Conservation (phyloP, 495 filamentous ascomycete species). For the Aspergillus baeticus region DNA sequence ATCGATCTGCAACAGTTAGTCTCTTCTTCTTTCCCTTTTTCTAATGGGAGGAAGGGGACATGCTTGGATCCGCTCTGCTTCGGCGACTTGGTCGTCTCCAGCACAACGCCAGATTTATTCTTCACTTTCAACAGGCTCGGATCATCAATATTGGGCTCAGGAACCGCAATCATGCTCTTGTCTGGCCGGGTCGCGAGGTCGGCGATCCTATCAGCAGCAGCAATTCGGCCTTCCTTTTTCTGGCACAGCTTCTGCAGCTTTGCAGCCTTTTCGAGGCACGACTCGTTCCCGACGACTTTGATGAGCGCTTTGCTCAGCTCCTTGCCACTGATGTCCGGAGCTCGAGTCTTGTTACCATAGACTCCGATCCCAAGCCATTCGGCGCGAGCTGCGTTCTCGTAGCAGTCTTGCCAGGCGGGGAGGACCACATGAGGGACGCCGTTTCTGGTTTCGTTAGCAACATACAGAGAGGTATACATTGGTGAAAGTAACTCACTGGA, state of each 20-base stretch:
- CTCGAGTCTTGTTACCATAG: conserved; percentile 38
- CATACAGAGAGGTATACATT: neutral
- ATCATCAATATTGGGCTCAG: conserved; percentile 9
- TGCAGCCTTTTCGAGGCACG: conserved; percentile 19
- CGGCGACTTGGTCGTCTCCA: conserved; percentile 10
- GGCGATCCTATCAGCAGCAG: conserved; percentile 22
- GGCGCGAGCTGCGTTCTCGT: conserved; percentile 46
- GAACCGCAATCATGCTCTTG: conserved; percentile 19
- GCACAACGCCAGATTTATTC: conserved; percentile 15
- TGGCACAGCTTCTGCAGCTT: conserved; percentile 20
- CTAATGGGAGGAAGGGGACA: too few relatives aligned
- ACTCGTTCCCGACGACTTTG: conserved; percentile 26
- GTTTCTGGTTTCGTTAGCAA: conserved; percentile 26
- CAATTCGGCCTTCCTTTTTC: conserved; percentile 20
- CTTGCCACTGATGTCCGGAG: conserved; percentile 28
- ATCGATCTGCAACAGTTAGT: too few relatives aligned
- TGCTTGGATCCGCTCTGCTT: conserved; percentile 8
- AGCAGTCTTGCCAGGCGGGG: conserved; percentile 51
- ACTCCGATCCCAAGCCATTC: conserved; percentile 50
- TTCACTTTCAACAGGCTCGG: conserved; percentile 9
- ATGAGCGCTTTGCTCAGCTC: conserved; percentile 33
- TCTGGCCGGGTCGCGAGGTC: conserved; percentile 21
- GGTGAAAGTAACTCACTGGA: conserved; percentile 38
- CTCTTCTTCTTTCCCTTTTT: too few relatives aligned
- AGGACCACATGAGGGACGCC: conserved; percentile 52